A percentile compares a stretch with the other conserved stretches of the same genome.
Conservation (phyloP, 108 stramenopile species). For the Phaeodactylum tricornutum region DNA sequence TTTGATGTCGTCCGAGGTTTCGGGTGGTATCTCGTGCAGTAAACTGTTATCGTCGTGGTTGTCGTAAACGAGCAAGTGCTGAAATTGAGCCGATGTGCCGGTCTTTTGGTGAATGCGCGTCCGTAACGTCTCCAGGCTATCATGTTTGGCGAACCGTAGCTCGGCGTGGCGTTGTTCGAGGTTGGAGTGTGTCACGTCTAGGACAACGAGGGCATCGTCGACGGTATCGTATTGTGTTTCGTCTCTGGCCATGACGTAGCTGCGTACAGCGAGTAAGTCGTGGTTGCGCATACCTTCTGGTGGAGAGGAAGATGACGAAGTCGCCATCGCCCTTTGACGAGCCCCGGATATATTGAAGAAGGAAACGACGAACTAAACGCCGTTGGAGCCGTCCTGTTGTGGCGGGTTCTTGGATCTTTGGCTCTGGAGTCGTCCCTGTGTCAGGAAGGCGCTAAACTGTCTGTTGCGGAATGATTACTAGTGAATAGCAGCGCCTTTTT, state of each 20-base stretch:
- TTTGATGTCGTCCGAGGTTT: not conserved
- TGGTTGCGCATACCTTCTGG: slow-evolving; percentile 28
- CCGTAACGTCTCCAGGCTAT: slow-evolving; percentile 62
- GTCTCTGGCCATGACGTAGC: slow-evolving; percentile 60
- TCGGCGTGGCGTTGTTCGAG: slow-evolving; percentile 87
- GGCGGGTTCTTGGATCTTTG: no score
- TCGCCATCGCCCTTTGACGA: not conserved
- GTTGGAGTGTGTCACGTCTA: slow-evolving; percentile 93
- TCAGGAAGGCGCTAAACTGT: no score
- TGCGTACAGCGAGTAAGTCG: slow-evolving; percentile 57
- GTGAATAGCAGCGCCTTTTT: no score
- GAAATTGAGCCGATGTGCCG: slow-evolving; percentile 84
- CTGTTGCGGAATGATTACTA: no score
- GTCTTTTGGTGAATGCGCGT: slow-evolving; percentile 84
- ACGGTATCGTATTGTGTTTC: slow-evolving; percentile 37
- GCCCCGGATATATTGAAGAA: no score
- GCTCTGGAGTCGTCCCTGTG: no score
- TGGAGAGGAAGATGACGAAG: not conserved
- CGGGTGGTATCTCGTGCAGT: not conserved
- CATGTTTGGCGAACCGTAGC: slow-evolving; percentile 87
- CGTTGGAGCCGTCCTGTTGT: no score
- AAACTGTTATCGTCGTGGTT: not conserved
- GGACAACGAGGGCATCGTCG: slow-evolving; percentile 26
- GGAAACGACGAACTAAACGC: no score
- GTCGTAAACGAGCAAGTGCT: slow-evolving; percentile 58